phyloP scores from a whole-genome alignment of 2,329 filamentous ascomycete genomes.

The Colletotrichum sp. region DNA sequence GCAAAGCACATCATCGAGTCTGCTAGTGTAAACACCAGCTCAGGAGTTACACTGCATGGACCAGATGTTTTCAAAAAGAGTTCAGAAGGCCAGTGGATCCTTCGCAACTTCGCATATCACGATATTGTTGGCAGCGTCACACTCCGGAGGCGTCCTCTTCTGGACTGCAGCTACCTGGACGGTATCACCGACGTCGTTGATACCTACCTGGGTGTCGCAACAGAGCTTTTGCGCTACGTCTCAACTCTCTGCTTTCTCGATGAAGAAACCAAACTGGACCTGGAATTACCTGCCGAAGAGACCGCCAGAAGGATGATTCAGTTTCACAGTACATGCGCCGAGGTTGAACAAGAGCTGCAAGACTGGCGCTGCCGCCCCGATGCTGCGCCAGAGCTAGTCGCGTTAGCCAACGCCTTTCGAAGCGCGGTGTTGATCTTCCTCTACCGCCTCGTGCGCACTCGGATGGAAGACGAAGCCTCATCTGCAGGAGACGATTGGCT shows the following conservation, averaged over 20 bases:
- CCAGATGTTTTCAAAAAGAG: conserved; percentile 17
- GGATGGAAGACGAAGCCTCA: neutral
- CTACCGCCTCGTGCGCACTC: neutral
- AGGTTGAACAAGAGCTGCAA: conserved; percentile 8
- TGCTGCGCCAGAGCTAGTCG: neutral
- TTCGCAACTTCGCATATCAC: conserved; percentile 24
- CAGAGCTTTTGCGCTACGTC: conserved; percentile 9
- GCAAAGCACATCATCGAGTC: conserved; percentile 18
- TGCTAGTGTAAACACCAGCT: neutral
- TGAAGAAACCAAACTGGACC: neutral
- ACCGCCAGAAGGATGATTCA: neutral
- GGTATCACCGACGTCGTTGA: conserved; percentile 22
- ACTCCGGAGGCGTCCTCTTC: conserved; percentile 5
- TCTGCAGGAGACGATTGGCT: neutral
- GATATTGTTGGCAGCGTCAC: conserved; percentile 19
- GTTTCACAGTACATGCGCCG: neutral
- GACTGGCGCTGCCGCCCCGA: conserved; percentile 3
- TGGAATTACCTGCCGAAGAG: neutral
- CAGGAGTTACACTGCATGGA: neutral
- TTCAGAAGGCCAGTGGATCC: conserved; percentile 21
- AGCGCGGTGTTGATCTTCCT: conserved; percentile 4
- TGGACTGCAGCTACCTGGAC: conserved; percentile 15
- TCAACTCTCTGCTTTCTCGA: neutral
- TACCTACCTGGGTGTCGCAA: conserved; percentile 21
- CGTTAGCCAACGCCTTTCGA: conserved; percentile 6